Evolutionary conservation across 164 flowering plant genomes (phyloP).

Genomic region (Piper betle): DNA sequence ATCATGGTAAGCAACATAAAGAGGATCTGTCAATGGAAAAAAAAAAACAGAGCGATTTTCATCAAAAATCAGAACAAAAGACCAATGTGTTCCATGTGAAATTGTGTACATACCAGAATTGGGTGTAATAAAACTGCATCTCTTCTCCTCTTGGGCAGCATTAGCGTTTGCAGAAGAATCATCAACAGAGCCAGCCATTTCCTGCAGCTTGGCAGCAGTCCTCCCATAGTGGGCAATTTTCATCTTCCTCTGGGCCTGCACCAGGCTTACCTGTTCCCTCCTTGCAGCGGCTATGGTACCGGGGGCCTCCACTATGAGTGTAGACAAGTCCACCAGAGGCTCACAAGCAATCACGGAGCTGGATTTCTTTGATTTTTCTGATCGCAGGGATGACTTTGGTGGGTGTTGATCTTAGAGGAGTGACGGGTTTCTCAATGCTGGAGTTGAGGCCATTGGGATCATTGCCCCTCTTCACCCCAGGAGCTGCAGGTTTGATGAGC

Average conservation of each 20-base stretch:
- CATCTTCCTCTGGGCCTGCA: slow-evolving; percentile 67
- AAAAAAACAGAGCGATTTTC: not conserved
- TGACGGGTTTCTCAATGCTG: slow-evolving; percentile 27
- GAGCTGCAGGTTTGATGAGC: slow-evolving; percentile 29
- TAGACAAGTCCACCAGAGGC: slow-evolving; percentile 14
- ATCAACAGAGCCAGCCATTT: slow-evolving; percentile 24
- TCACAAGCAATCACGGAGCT: slow-evolving; percentile 5
- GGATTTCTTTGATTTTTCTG: slow-evolving; percentile 28
- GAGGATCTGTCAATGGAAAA: slow-evolving; percentile 39
- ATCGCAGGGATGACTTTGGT: slow-evolving; percentile 12
- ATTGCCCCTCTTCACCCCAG: slow-evolving; percentile 26
- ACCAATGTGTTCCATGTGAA: not conserved
- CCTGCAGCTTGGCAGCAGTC: slow-evolving; percentile 40
- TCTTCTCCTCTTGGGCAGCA: slow-evolving; percentile 28
- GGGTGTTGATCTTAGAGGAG: slow-evolving; percentile 6
- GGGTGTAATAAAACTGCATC: slow-evolving; percentile 74
- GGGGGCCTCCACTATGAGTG: slow-evolving; percentile 46
- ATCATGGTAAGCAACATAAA: slow-evolving; percentile 83
- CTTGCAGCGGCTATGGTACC: slow-evolving; percentile 81
- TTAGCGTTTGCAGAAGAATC: slow-evolving; percentile 1
- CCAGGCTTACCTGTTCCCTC: slow-evolving; percentile 55
- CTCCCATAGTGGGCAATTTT: slow-evolving; percentile 84
- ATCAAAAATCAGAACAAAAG: not conserved
- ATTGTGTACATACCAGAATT: slow-evolving; percentile 52
- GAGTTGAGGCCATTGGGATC: slow-evolving; percentile 33